Conservation (phyloP, 2,329 filamentous ascomycete species). For the Aspergillus fischeri region DNA sequence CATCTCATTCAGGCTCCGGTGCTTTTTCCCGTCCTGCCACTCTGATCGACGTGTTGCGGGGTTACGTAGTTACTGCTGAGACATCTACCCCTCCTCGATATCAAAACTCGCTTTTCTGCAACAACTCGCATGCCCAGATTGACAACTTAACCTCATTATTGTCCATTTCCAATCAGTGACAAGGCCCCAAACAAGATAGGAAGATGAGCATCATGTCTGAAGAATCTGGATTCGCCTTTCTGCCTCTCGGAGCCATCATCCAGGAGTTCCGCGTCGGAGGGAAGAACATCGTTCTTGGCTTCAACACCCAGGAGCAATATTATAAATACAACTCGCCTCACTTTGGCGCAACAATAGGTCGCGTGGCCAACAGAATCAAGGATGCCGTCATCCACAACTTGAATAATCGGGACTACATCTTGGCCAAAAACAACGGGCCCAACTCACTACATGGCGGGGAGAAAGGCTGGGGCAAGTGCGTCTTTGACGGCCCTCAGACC, state of each 20-base stretch:
- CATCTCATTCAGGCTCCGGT: background rate
- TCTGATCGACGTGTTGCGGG: background rate
- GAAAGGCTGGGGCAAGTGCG: slow-evolving; percentile 58
- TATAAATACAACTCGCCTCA: slow-evolving; percentile 68
- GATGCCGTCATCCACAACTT: slow-evolving; percentile 66
- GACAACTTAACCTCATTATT: background rate
- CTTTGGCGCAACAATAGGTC: slow-evolving; percentile 93
- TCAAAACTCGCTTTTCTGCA: no score
- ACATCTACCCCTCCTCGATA: background rate
- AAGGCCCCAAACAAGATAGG: background rate
- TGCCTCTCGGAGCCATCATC: slow-evolving; percentile 45
- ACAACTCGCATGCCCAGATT: background rate
- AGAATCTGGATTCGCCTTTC: slow-evolving; percentile 36
- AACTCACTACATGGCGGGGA: slow-evolving; percentile 72
- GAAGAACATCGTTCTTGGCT: slow-evolving; percentile 83
- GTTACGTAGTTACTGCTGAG: background rate
- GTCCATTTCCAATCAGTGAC: background rate
- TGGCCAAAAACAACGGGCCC: slow-evolving; percentile 71
- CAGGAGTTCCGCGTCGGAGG: slow-evolving; percentile 73
- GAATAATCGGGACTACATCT: slow-evolving; percentile 66
- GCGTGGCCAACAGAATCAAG: slow-evolving; percentile 73
- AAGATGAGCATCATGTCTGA: background rate
- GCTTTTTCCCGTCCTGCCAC: background rate
- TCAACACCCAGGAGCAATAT: slow-evolving; percentile 72
- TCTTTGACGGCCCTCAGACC: slow-evolving; percentile 51